Conservation (phyloP, 2,329 filamentous ascomycete genomes). For the Cladosporium sp. region DNA sequence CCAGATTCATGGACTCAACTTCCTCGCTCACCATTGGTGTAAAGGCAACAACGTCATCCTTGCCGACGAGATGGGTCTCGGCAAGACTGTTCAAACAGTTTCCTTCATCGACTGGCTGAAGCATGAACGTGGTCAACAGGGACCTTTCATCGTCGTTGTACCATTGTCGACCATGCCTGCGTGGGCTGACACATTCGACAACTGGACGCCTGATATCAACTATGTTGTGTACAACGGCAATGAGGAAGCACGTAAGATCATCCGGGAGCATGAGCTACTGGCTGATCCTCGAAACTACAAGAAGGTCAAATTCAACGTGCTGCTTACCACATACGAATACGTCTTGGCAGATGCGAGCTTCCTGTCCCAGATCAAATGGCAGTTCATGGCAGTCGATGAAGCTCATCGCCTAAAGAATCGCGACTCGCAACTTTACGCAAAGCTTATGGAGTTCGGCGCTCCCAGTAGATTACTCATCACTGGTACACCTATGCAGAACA, state of each 20-base stretch:
- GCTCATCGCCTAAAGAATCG: slow-evolving; percentile 95
- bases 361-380: slow-evolving; percentile 89
- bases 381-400: slow-evolving; percentile 93
- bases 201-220: slow-evolving; percentile 93
- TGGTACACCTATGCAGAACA: slow-evolving; percentile 96
- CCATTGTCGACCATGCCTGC: slow-evolving; percentile 95
- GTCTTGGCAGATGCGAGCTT: slow-evolving; percentile 82
- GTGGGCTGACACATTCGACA: slow-evolving; percentile 96
- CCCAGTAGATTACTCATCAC: slow-evolving; percentile 91
- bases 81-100: slow-evolving; percentile 96
- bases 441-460: slow-evolving; percentile 78
- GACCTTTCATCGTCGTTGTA: slow-evolving; percentile 94
- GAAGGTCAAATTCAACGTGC: slow-evolving; percentile 94
- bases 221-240: slow-evolving; percentile 96
- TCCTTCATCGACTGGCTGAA: slow-evolving; percentile 96
- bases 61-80: slow-evolving; percentile 96
- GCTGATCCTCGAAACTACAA: slow-evolving; percentile 61
- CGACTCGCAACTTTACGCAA: slow-evolving; percentile 87
- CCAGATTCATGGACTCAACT: slow-evolving; percentile 90
- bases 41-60: slow-evolving; percentile 92
- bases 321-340: slow-evolving; percentile 96
- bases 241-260: slow-evolving; percentile 77
- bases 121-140: slow-evolving; percentile 83
- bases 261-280: slow-evolving; percentile 85
- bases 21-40: slow-evolving; percentile 93